phyloP scores from a whole-genome alignment of 768 basidiomycete species.

The Pisolithus marmoratus region DNA sequence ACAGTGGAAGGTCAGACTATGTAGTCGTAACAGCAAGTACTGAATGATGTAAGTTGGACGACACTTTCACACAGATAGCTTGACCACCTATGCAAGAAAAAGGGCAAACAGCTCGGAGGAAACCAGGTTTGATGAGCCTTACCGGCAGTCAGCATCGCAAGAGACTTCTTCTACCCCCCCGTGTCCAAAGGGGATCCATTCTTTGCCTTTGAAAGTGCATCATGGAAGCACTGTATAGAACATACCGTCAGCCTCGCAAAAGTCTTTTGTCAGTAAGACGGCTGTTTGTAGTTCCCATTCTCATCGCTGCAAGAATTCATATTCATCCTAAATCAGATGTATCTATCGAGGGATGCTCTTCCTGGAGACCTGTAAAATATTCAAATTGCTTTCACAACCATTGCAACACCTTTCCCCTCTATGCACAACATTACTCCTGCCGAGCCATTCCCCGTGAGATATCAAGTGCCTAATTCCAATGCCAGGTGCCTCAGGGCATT shows the following conservation, averaged over 20 bases:
- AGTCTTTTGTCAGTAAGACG: constrained; percentile 74
- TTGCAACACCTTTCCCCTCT: constrained; percentile 16
- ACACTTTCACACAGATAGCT: constrained; percentile 55
- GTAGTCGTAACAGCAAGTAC: constrained; percentile 44
- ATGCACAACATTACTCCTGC: constrained; percentile 39
- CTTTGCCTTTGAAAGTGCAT: constrained; percentile 63
- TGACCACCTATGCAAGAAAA: constrained; percentile 43
- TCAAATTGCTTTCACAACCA: constrained; percentile 38
- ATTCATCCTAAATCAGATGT: constrained; percentile 70
- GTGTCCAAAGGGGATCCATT: constrained; percentile 41
- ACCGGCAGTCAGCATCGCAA: constrained; percentile 29
- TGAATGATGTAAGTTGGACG: constrained; percentile 34
- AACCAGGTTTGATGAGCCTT: constrained; percentile 42
- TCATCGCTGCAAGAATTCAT: constrained; percentile 60
- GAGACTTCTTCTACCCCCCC: constrained; percentile 58
- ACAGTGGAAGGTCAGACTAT: constrained; percentile 24
- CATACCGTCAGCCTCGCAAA: constrained; percentile 60
- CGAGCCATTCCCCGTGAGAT: constrained; percentile 58
- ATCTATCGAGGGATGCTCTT: constrained; percentile 58
- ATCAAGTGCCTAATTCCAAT: constrained; percentile 68
- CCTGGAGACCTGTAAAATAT: constrained; percentile 38
- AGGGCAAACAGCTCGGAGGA: constrained; percentile 54
- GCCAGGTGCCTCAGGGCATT: constrained; percentile 45
- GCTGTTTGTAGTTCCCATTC: constrained; percentile 35
- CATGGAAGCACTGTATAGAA: constrained; percentile 39